These are phyloP conservation scores for Blastocystis sp. DNA, from an alignment of 352 stramenopile genomes.

Conservation along the genomic window DNA sequence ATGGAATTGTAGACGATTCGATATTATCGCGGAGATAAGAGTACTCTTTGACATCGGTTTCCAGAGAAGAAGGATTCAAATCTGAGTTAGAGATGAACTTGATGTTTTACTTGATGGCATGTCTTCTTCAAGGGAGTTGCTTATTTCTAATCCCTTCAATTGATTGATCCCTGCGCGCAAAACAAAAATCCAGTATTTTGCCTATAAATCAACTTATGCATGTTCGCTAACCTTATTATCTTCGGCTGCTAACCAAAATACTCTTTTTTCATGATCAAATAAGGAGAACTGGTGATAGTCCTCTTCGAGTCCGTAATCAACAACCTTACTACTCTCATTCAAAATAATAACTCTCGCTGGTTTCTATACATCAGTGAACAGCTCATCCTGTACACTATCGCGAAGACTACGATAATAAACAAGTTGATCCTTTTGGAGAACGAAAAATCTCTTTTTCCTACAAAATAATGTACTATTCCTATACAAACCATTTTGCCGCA, in stretches of 20 bases:
- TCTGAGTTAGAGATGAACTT: too few species aligned
- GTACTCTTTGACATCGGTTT: background rate
- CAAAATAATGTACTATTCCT: background rate
- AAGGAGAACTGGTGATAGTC: constrained; percentile 54
- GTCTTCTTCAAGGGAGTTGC: background rate
- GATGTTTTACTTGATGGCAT: background rate
- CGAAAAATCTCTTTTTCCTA: constrained; percentile 59
- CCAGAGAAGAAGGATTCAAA: too few species aligned
- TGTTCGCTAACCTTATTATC: constrained; percentile 10
- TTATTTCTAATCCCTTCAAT: background rate
- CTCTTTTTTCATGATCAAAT: constrained; percentile 7
- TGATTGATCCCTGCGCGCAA: background rate
- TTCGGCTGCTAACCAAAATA: constrained; percentile 31
- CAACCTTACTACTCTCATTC: background rate
- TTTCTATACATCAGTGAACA: background rate
- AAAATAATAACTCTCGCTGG: constrained; percentile 14
- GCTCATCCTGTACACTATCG: background rate
- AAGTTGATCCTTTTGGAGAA: constrained; percentile 1
- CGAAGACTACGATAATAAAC: constrained; percentile 29
- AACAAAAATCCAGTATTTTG: constrained; percentile 40
- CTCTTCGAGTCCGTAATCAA: background rate
- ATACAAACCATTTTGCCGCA: background rate
- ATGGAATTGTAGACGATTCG: background rate
- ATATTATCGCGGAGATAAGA: background rate
- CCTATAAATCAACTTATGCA: background rate